Percentiles rank a stretch among this genome's conserved stretches.
Conservation (phyloP, 352 stramenopile genomes). For the Globisporangium radiosum region DNA sequence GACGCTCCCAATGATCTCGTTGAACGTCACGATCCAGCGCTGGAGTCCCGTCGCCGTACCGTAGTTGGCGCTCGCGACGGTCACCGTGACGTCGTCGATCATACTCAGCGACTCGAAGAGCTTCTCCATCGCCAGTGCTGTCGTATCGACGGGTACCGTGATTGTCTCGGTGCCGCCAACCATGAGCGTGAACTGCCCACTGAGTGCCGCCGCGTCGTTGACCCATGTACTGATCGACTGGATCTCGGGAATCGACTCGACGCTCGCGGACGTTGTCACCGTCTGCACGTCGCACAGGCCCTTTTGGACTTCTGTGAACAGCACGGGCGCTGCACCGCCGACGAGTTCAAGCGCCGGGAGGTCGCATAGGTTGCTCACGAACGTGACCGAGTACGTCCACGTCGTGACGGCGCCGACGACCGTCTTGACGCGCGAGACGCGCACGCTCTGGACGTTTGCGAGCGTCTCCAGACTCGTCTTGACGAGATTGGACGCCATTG, state of each 20-base stretch:
- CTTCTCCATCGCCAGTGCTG: slow-evolving; percentile 35
- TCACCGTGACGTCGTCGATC: slow-evolving; percentile 74
- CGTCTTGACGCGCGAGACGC: slow-evolving; percentile 53
- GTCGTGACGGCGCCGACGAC: slow-evolving; percentile 11
- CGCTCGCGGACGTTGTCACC: slow-evolving; percentile 85
- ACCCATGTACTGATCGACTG: slow-evolving; percentile 83
- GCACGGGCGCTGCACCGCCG: slow-evolving; percentile 23
- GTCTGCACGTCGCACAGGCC: slow-evolving; percentile 95
- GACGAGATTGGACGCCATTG: slow-evolving; percentile 58
- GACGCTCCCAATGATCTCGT: slow-evolving; percentile 88
- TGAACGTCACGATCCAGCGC: slow-evolving; percentile 89
- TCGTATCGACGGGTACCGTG: slow-evolving; percentile 31
- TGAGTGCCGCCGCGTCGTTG: slow-evolving; percentile 33
- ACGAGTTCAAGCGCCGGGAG: slow-evolving; percentile 58
- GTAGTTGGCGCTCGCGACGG: slow-evolving; percentile 43
- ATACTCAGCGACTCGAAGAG: slow-evolving; percentile 67
- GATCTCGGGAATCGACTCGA: slow-evolving; percentile 86
- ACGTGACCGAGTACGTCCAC: slow-evolving; percentile 84
- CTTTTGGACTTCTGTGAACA: slow-evolving; percentile 62
- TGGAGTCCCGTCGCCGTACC: slow-evolving; percentile 31
- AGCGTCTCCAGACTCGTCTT: slow-evolving; percentile 81
- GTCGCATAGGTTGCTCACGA: slow-evolving; percentile 83
- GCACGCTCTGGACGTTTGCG: slow-evolving; percentile 75
- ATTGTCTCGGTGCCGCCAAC: slow-evolving; percentile 47
- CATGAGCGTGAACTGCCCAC: slow-evolving; percentile 61